Base-by-base conservation (phyloP, 768 basidiomycete genomes). In the Hygrocybe coccinea region DNA sequence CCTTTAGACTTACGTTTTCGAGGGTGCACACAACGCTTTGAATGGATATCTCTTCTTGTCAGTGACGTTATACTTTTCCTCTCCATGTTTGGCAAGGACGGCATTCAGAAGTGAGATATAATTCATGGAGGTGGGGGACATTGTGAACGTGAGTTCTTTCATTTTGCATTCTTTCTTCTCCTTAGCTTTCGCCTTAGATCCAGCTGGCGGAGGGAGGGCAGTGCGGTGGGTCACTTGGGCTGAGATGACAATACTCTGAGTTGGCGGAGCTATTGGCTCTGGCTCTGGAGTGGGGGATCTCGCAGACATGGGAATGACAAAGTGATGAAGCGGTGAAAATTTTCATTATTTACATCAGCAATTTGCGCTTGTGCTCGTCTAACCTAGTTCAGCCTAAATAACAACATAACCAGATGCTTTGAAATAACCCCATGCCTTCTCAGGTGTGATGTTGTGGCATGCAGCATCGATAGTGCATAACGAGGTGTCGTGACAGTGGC, bases 401-500 rank as follows among this genome's bases (percentile, higher is more conserved):
- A 59, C 45, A 49, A 59, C 45, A 54, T 59, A 59, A 11, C 58
- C 58, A 10, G 58, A 59, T 45, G 58, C 56, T 29, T 38, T 52
- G 45, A 62, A 62, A 21, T 41, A 62, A 14, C 61, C 59, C 52
- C 48, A 54, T 15, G 59, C 61, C 56, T 59, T 62, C 54, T 59
- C 43, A 15, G 59, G 56, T 34, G 59, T 60, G 45, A 62, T 55
- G 22, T 46, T 54, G 15, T 55, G 53, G 43, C 58, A 60, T 25
- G 61, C 59, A 3, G 39, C 9, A 41, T 53, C 58, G 9, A 59
- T 57, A 17, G 35, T 15, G 43, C 39, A 38, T 17, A 35, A 59
- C 59, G 5, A 47, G 35, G 56, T 56, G 52, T 21, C 57, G 38
- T 56, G 43, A 36, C 60, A 52, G 45, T 58, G 39, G 2, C 62